Base-by-base conservation (phyloP, 1,139 yeast species). In the Candida sojae region DNA sequence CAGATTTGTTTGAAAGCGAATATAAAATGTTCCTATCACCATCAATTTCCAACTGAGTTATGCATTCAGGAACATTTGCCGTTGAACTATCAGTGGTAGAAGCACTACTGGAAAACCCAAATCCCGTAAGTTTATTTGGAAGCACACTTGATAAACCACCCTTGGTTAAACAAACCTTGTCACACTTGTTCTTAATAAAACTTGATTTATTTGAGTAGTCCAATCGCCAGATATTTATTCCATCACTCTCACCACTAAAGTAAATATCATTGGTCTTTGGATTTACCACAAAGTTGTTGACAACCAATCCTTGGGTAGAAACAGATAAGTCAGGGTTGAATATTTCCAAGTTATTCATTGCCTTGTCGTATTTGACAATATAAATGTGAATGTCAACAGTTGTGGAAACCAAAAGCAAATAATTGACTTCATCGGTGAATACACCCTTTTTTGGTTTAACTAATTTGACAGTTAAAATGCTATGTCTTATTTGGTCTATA, bases 121-220 rank as follows among this genome's bases (percentile, higher is more conserved):
- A 64, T 5, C 82, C 83, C 2, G 83, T 80, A 35, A 78, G 59
- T 51, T 70, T 69, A 31, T 75, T 73, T 9, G 87, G 87, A 31
- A 84, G 69, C 21, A 85, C 78, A 43, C 80, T 75, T 1, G 86
- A 77, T 44, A 87, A 71, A 0, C 88, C 82, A 10, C 85, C 79
- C 61, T 86, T 83, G 1, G 95, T 87, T 45, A 86, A 75, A 62
- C 97, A 89, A 31, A 86, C 82, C 63, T 90, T 91, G 55, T 83
- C 84, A 61, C 96, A 89, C 58, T 84, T 86, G 60, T 88, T 87
- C 53, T 86, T 83, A 61, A 90, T 90, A 88, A 97, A 93, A 44
- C 90, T 86, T 42, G 92, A 93, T 34, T 87, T 82, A 54, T 85
- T 87, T n/a, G 92, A 81, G 62, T 95, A 95, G 51, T 83, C 85